Base-by-base conservation (phyloP, 192 early-diverging fungal species). In the Coemansia biformis region DNA sequence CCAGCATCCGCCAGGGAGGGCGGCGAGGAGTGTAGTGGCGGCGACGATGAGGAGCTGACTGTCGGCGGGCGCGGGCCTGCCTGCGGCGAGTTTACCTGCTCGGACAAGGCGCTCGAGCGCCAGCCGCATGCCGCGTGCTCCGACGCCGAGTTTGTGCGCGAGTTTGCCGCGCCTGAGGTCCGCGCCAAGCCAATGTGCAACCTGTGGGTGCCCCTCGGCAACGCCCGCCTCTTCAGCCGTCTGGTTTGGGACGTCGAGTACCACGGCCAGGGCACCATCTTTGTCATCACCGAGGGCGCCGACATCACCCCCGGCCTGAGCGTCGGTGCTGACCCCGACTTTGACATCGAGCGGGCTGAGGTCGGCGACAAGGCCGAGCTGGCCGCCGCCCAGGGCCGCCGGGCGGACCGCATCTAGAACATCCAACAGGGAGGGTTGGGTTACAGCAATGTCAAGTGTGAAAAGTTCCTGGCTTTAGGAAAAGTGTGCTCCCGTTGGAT, bases 121-220 rank as follows among this genome's bases (percentile, higher is more conserved):
- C 23, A 24, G 16, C 33, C 48, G 15, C 36, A 30, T 10, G 22
- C 36, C 0, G 22, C 15, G 2, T 26, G 37, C 38, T 4, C 8
- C 15, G 38, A 53, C 14, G 46, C 38, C 4, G 48, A 57, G 28
- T 28, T 72, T 33, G 46, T 41, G 12, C 8, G 44, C 8, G 29
- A 33, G 57, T 64, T 72, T 38, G 33, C 68, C 0, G 46, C 43
- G 24, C 57, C 61, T 1, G 48, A 47, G 14, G 6, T 60, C 17
- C 52, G 61, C 11, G 68, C 68, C 6, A 44, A 35, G 5, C 46
- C 68, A 0, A 49, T 57, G 12, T 53, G 61, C 46, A 64, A 45
- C 13, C 49, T 72, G 48, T 72, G 68, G 68, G 68, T 72, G 44
- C 68, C 68, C 2, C 39, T 65, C 34, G 53, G 38, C 14, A 51